Evolutionary conservation across 305 asterid species (phyloP).

Genomic region (Solanum chacoense): DNA sequence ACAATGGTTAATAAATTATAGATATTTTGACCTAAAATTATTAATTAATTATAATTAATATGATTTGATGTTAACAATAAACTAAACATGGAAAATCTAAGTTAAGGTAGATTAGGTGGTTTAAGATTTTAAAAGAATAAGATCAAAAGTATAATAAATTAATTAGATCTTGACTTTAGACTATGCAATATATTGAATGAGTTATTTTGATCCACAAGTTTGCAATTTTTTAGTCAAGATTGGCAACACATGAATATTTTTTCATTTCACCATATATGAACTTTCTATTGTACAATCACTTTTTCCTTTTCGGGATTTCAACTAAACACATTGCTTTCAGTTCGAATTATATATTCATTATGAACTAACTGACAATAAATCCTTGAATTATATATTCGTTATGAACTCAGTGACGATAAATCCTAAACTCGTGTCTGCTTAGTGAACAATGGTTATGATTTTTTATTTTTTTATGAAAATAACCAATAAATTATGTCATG

Average conservation of each 20-base stretch:
- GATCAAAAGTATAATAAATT: not conserved
- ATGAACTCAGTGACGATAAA: too few species aligned
- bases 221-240: slow-evolving; percentile 5
- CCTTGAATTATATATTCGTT: not conserved
- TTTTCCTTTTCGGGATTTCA: not conserved
- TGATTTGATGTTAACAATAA: not conserved
- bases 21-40: not conserved
- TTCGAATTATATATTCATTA: not conserved
- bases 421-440: not conserved
- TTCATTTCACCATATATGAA: not conserved
- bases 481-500: not conserved
- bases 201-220: not conserved
- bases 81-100: not conserved
- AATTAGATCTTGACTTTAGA: not conserved
- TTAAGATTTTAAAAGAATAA: not conserved
- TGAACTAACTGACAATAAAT: too few species aligned
- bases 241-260: slow-evolving; percentile 3
- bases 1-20: not conserved
- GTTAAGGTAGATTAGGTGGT: not conserved
- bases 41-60: not conserved
- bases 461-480: not conserved
- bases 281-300: not conserved
- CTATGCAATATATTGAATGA: not conserved
- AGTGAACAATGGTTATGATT: rapidly evolving
- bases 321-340: not conserved